Base-by-base conservation (phyloP, 148 eudicot species). In the Rhododendron henanense region DNA sequence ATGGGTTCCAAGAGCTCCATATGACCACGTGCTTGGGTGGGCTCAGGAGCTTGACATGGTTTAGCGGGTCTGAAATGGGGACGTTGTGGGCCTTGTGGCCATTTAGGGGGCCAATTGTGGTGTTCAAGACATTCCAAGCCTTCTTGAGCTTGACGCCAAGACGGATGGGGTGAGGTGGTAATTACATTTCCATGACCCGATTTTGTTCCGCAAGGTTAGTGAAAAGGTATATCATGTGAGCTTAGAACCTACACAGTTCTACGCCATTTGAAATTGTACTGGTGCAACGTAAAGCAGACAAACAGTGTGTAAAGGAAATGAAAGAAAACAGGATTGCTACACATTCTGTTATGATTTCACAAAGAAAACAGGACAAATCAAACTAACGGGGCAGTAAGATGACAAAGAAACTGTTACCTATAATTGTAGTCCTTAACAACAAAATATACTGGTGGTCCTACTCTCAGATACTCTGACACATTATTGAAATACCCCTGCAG, bases 401-500 rank as follows among this genome's bases (percentile, higher is more conserved):
- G 10, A 81, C 6, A 63, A 57, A 25, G 19, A 84, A 78, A 39
- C 53, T 83, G 75, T 53, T 87, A 93, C 96, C 96, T 93, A 89
- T 94, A 94, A 89, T 94, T 94, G 84, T 90, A 94, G 88, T 92
- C 90, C 86, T 89, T 91, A 78, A 92, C 96, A 31, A 94, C 94
- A 85, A 94, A 92, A 88, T 92, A 94, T 79, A 94, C 85, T 74
- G 96, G 96, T 63, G 96, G 94, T 77, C 96, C 96, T 82, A 94
- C 92, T 89, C 93, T 90, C 44, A 94, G 91, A 85, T 94, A 88
- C 81, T 91, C 94, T 57, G 93, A 73, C 87, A 94, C 65, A 81
- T 91, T 85, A 86, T 84, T 90, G 85, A 92, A 94, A 90, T 94
- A 94, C 21, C 92, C 93, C 94, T 93, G 91, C 65, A 75, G 81